Base-by-base conservation (phyloP, 1,139 yeast genomes). In the Hyphopichia buzzinii region DNA sequence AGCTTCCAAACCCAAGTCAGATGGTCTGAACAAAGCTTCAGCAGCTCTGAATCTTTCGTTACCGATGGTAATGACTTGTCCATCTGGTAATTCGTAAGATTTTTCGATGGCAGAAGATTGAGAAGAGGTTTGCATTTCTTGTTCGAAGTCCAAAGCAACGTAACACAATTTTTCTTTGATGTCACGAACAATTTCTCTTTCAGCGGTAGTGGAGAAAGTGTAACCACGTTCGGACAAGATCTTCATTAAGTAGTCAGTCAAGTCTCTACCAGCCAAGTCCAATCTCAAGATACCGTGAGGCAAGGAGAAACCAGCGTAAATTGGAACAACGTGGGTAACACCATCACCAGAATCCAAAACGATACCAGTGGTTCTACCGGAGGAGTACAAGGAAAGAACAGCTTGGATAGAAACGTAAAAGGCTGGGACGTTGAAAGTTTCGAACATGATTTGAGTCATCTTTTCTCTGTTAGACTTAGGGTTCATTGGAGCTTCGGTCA, bases 31-130 rank as follows among this genome's bases (percentile, higher is more conserved):
- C 68, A 92, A 80, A 59, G 97, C 97, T 79, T 92, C 98, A 71
- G 98, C 95, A 55, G 97, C 95, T 81, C 97, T 90, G 84, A 92
- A 92, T 81, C 98, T 89, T 81, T 92, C 98, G 77, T 92, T 92
- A 77, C 98, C 98, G 62, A 92, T 90, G 65, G 97, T 92, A 70
- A 92, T 90, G 62, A 92, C 98, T 79, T 90, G 96, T 62, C 98
- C 98, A 75, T 92, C 98, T 63, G 98, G 98, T 67, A 92, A 85
- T 80, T 92, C 98, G 76, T 92, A 92, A 57, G 96, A 87, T 79
- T 92, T 92, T 80, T 92, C 98, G 65, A 92, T 87, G 52, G 96
- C 89, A 49, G 97, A 88, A 42, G 97, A 87, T 81, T 90, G 97
- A 57, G 97, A 85, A 53, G 97, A 95, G 59, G 97, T 90, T 83